Percentiles rank a stretch among this genome's conserved stretches.
Evolutionary conservation across 2,329 filamentous ascomycete genomes (phyloP).

Genomic region (Fusarium chaquense): DNA sequence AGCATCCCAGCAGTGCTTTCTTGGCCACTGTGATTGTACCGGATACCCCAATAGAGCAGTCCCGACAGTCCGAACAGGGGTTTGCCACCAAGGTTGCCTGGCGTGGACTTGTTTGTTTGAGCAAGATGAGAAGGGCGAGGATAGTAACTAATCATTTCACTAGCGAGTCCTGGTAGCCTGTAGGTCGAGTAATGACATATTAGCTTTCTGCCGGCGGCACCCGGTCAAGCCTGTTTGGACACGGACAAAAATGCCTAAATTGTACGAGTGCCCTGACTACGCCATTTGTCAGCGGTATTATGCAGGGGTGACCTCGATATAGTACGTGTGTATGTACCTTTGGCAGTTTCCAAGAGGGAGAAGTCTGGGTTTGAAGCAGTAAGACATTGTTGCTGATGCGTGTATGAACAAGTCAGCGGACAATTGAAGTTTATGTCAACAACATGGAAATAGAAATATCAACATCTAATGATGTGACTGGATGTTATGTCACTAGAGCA

Average conservation of each 20-base stretch:
- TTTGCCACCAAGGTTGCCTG: conserved; percentile 41
- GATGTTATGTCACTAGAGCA: conserved; percentile 21
- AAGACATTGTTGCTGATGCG: neutral
- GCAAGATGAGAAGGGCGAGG: conserved; percentile 32
- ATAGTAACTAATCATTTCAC: conserved; percentile 44
- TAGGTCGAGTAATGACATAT: conserved; percentile 27
- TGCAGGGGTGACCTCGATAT: conserved; percentile 1
- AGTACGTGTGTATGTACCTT: conserved; percentile 1
- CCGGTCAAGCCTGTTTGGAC: conserved; percentile 34
- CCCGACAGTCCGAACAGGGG: conserved; percentile 42
- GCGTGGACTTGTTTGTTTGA: conserved; percentile 38
- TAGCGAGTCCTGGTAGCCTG: conserved; percentile 24
- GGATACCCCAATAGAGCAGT: conserved; percentile 48
- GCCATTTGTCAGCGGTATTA: conserved; percentile 44
- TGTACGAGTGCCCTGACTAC: conserved; percentile 33
- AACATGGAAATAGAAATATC: neutral
- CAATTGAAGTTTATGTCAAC: neutral
- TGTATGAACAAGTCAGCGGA: neutral
- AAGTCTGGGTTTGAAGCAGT: neutral
- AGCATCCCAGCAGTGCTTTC: conserved; percentile 26
- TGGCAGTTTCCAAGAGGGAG: neutral
- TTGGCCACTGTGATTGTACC: conserved; percentile 35
- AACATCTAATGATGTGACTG: conserved; percentile 5
- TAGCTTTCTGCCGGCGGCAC: conserved; percentile 44
- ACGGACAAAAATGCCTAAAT: conserved; percentile 42